These are phyloP conservation scores for Jacaranda copaia DNA, from an alignment of 257 asterid genomes.

Conservation along the genomic window DNA sequence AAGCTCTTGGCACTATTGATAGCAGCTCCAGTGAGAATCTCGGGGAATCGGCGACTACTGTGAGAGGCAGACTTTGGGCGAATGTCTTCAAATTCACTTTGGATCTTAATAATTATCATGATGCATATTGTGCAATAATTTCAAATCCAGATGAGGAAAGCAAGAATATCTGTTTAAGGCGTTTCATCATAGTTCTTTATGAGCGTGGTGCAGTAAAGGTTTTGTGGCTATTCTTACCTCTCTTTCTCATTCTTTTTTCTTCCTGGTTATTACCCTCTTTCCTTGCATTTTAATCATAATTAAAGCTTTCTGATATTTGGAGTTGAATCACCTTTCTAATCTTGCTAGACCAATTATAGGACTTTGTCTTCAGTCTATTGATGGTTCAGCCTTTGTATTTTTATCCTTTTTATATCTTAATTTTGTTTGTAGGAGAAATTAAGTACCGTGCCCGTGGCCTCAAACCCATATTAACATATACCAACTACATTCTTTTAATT, in stretches of 20 bases:
- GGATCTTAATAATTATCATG: conserved; percentile 76
- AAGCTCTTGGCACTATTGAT: conserved; percentile 63
- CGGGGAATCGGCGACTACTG: conserved; percentile 72
- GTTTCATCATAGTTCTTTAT: conserved; percentile 87
- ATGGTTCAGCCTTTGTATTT: conserved; percentile 11
- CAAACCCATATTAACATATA: conserved; percentile 24
- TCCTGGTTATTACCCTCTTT: conserved; percentile 28
- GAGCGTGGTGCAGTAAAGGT: conserved; percentile 96
- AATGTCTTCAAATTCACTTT: conserved; percentile 82
- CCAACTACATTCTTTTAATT: conserved; percentile 9
- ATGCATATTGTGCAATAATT: conserved; percentile 93
- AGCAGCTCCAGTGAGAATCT: conserved; percentile 50
- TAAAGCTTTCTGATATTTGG: conserved; percentile 20
- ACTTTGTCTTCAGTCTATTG: conserved; percentile 19
- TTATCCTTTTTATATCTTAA: conserved; percentile 14
- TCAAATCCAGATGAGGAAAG: conserved; percentile 98
- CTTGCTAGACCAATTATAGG: conserved; percentile 26
- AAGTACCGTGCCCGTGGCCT: conserved; percentile 23
- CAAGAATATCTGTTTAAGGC: conserved; percentile 87
- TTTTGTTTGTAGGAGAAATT: conserved; percentile 20
- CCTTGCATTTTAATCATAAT: conserved; percentile 26
- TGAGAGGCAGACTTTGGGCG: conserved; percentile 92
- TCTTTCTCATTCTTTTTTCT: conserved; percentile 39
- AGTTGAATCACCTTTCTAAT: conserved; percentile 13
- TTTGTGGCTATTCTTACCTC: conserved; percentile 25